Base-by-base conservation (phyloP, 805 yeast genomes). In the Wickerhamomyces hampshirensis region DNA sequence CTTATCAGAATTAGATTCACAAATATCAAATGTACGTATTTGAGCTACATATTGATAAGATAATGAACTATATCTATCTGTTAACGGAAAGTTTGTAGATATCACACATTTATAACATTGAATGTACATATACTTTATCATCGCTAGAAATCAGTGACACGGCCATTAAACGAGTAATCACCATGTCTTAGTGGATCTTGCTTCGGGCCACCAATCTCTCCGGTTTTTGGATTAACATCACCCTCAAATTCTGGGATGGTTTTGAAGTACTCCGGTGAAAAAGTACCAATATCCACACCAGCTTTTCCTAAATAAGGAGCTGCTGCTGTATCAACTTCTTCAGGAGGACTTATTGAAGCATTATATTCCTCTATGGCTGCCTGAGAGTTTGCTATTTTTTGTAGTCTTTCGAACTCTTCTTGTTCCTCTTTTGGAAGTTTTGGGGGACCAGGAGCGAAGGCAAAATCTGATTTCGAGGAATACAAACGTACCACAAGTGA, bases 191-290 rank as follows among this genome's bases (percentile, higher is more conserved):
- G 69, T 1, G 98, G 98, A 55, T 93, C 97, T 59, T 93, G 98
- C 55, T 93, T 93, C 18, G 98, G 98, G 0, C 98, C 98, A 32
- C 96, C 96, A 16, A 82, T 69, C 62, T 93, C 98, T 4, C 98
- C 98, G 1, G 98, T 93, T 39, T 68, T 73, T 0, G 98, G 98
- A 56, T 93, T 93, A 13, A 71, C 77, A 43, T 88, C 89, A 2
- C 98, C 98, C 60, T 89, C 96, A 56, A 93, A 93, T 54, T 93
- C 98, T 2, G 96, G 95, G 37, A 88, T 80, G 4, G 88, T 80
- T 58, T 82, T 77, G 57, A 83, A 71, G 46, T 69, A 76, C 38
- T 76, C 84, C 2, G 89, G 83, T 2, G 82, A 78, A 48, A 80
- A 74, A 5, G 68, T 63, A 6, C 84, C 84, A 32, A 82, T 71